Percentiles rank a stretch among this genome's conserved stretches.
Evolutionary conservation across 305 asterid species (phyloP).

Genomic region (Salvia sclarea): DNA sequence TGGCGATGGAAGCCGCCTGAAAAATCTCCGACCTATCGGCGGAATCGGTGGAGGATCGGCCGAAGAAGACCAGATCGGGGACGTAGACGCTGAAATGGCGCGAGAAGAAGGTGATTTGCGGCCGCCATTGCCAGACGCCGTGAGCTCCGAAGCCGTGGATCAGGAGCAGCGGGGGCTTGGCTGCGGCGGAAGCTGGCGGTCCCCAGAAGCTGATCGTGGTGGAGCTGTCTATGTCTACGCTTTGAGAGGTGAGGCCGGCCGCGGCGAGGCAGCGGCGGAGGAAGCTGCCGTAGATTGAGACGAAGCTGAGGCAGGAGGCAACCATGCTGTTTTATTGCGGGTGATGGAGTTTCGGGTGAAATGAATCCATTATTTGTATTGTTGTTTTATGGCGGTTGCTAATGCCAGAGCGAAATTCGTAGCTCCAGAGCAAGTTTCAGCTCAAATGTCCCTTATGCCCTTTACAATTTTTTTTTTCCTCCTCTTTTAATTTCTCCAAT

Average conservation of each 20-base stretch:
- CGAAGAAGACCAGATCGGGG: conserved; percentile 79
- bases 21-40: conserved; percentile 67
- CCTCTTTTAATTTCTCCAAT: too few relatives aligned
- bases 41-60: conserved; percentile 58
- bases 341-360: background rate
- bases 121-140: conserved; percentile 87
- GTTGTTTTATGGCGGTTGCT: background rate
- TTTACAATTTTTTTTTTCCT: background rate
- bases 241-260: conserved; percentile 67
- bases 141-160: conserved; percentile 89
- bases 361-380: background rate
- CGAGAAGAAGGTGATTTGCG: conserved; percentile 54
- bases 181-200: conserved; percentile 47
- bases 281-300: conserved; percentile 59
- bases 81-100: conserved; percentile 57
- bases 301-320: conserved; percentile 61
- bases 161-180: conserved; percentile 59
- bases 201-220: conserved; percentile 73
- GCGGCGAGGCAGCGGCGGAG: conserved; percentile 55
- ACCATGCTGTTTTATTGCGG: conserved; percentile 28
- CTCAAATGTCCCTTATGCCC: background rate
- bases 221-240: conserved; percentile 45
- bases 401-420: conserved; percentile 1
- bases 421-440: background rate
- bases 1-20: conserved; percentile 64